A percentile compares a stretch with the other conserved stretches of the same genome.
These are phyloP conservation scores for Phytophthora citricola DNA, from an alignment of 352 stramenopile genomes.

Conservation along the genomic window DNA sequence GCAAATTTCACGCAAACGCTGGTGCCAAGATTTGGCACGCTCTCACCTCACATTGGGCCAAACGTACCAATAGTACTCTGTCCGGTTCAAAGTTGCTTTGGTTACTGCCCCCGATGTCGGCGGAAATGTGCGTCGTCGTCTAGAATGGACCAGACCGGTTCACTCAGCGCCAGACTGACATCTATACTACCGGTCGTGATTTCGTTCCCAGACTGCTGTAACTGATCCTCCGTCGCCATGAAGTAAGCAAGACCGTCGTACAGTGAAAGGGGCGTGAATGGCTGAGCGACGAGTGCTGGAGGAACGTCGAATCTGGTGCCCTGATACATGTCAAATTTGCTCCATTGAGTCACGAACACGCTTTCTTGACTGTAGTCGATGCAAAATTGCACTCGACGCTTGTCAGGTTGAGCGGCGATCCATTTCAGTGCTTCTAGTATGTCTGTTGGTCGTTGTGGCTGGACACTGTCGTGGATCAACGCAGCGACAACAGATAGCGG, in stretches of 20 bases:
- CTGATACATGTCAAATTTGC: conserved; percentile 35
- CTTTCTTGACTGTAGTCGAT: conserved; percentile 22
- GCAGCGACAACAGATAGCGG: conserved; percentile 7
- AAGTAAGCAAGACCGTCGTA: conserved; percentile 32
- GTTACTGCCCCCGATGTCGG: conserved; percentile 1
- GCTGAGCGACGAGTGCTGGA: conserved; percentile 22
- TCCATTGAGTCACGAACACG: conserved; percentile 31
- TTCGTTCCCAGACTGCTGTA: conserved; percentile 6
- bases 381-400: conserved; percentile 14
- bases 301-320: conserved; percentile 16
- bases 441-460: conserved; percentile 2
- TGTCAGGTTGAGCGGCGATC: conserved; percentile 33
- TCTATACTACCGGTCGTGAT: conserved; percentile 13
- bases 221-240: conserved; percentile 32
- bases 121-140: conserved; percentile 12
- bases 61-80: too few species aligned
- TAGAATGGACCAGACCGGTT: conserved; percentile 17
- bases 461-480: conserved; percentile 8
- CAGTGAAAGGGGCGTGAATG: conserved; percentile 29
- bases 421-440: conserved; percentile 23
- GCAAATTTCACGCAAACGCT: too few species aligned
- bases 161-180: conserved; percentile 14
- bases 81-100: too few species aligned
- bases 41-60: background rate
- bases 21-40: too few species aligned